Conservation (phyloP, 352 stramenopile species). For the Phytophthora tubulina region DNA sequence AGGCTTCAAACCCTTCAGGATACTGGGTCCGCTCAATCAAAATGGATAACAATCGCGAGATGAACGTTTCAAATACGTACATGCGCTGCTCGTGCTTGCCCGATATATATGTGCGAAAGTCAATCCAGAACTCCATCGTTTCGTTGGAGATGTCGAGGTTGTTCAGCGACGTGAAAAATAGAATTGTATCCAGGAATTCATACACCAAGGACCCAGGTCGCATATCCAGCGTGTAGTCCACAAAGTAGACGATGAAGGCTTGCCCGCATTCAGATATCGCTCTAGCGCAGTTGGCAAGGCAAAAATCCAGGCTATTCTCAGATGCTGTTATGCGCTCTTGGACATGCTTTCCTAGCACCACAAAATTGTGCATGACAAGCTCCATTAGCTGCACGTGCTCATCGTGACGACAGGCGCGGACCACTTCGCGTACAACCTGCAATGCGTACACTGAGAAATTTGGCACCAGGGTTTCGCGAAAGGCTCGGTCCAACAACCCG, state of each 20-base stretch:
- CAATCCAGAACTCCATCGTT: conserved; percentile 88
- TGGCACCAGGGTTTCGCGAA: conserved; percentile 58
- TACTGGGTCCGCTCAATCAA: conserved; percentile 78
- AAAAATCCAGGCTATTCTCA: conserved; percentile 50
- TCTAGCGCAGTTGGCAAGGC: conserved; percentile 57
- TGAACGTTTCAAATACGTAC: conserved; percentile 74
- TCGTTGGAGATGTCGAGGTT: conserved; percentile 78
- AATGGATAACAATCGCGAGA: conserved; percentile 74
- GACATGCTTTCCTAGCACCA: conserved; percentile 72
- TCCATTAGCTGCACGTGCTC: conserved; percentile 80
- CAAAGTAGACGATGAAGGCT: conserved; percentile 81
- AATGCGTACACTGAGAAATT: conserved; percentile 58
- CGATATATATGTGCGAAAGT: conserved; percentile 78
- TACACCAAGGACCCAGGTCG: conserved; percentile 73
- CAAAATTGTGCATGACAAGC: conserved; percentile 81
- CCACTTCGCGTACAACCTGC: conserved; percentile 73
- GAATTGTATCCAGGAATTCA: conserved; percentile 76
- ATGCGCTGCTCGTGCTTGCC: conserved; percentile 83
- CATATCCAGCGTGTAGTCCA: conserved; percentile 77
- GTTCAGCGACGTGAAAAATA: conserved; percentile 74
- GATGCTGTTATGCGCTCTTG: conserved; percentile 42
- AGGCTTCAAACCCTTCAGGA: conserved; percentile 61
- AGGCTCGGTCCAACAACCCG: conserved; percentile 67
- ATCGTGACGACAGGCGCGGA: conserved; percentile 64
- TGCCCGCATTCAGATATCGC: conserved; percentile 82